phyloP scores from a whole-genome alignment of 345 rosid species.

The Eucalyptus curtisii region DNA sequence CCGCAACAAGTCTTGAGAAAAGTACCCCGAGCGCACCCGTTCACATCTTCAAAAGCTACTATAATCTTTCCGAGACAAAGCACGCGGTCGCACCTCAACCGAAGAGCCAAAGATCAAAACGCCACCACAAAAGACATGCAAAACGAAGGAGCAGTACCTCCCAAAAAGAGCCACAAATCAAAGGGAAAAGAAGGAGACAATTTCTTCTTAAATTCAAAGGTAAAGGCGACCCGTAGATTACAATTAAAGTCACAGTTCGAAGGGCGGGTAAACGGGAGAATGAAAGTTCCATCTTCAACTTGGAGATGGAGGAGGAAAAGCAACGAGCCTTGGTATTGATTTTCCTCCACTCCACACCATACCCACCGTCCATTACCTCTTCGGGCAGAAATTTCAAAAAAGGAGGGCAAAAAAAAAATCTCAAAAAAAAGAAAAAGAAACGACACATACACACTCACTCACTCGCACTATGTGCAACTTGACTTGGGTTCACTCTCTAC shows the following conservation, averaged over 20 bases:
- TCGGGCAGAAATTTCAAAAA: not conserved
- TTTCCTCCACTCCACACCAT: slow-evolving; percentile 7
- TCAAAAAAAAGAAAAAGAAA: not conserved
- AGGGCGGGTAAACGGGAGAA: slow-evolving; percentile 2
- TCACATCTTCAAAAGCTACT: not conserved
- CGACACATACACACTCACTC: not conserved
- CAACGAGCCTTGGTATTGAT: slow-evolving; percentile 4
- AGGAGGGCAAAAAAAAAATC: not conserved
- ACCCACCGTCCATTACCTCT: not conserved
- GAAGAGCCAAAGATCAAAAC: not conserved
- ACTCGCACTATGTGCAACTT: not conserved
- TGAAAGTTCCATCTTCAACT: not conserved
- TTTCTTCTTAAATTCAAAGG: not conserved
- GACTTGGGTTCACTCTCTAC: not conserved
- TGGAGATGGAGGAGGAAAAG: not conserved
- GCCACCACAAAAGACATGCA: not conserved
- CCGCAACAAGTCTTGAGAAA: not conserved
- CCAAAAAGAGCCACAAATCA: not conserved
- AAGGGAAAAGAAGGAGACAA: not conserved
- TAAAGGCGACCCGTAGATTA: not conserved
- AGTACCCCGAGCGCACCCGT: not conserved
- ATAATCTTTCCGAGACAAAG: not conserved
- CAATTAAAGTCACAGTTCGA: not conserved
- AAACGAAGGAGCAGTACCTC: not conserved
- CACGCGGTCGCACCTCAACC: not conserved